These are phyloP conservation scores for Lachnellula subtilissima DNA, from an alignment of 2,329 filamentous ascomycete genomes.

Conservation along the genomic window DNA sequence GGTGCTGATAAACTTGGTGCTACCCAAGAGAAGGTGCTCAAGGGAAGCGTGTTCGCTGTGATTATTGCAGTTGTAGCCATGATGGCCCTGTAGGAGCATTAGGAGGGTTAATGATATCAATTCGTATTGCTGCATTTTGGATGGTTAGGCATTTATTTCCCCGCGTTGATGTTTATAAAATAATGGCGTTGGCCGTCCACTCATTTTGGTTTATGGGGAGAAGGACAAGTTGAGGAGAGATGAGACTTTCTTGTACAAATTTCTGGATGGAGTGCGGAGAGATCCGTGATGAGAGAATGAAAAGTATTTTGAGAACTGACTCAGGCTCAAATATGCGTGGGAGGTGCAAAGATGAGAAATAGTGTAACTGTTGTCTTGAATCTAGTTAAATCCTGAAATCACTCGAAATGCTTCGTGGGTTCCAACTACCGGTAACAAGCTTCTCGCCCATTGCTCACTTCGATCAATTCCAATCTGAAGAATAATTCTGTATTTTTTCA, in stretches of 20 bases:
- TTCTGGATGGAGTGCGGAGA: neutral
- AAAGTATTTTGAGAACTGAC: neutral
- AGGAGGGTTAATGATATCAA: conserved; percentile 70
- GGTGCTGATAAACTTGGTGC: conserved; percentile 23
- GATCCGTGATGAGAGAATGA: neutral
- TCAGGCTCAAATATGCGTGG: too few relatives aligned
- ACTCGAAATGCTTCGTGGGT: too few relatives aligned
- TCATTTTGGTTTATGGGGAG: conserved; percentile 15
- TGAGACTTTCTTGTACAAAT: conserved; percentile 19
- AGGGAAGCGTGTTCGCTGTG: conserved; percentile 29
- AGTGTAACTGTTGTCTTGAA: too few relatives aligned
- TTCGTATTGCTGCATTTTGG: conserved; percentile 57
- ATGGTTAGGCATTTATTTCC: conserved; percentile 12
- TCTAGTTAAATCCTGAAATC: too few relatives aligned
- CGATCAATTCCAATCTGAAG: too few relatives aligned
- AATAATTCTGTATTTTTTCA: too few relatives aligned
- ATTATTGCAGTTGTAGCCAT: conserved; percentile 29
- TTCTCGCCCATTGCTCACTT: too few relatives aligned
- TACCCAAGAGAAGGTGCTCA: conserved; percentile 23
- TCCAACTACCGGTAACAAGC: too few relatives aligned
- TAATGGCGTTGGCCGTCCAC: conserved; percentile 28
- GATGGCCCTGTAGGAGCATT: conserved; percentile 39
- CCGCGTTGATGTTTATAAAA: neutral
- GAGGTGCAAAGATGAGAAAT: too few relatives aligned
- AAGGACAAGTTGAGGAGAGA: neutral